phyloP scores from a whole-genome alignment of 2,329 filamentous ascomycete species.

The Talaromyces sp. region DNA sequence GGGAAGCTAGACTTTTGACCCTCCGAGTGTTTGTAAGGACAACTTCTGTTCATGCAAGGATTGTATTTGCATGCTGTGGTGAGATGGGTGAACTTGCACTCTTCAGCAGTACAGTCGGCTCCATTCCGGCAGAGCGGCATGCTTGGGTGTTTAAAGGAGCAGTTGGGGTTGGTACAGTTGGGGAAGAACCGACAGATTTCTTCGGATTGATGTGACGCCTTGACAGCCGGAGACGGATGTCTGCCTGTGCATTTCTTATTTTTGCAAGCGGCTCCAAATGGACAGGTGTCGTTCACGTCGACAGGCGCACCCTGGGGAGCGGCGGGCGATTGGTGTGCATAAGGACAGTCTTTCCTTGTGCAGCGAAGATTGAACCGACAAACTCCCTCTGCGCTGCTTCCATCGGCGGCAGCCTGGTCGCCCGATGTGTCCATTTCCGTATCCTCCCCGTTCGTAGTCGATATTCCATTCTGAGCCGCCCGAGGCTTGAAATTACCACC shows the following conservation, averaged over 20 bases:
- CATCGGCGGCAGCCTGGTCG: constrained; percentile 26
- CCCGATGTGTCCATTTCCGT: constrained; percentile 37
- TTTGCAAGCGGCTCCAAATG: constrained; percentile 86
- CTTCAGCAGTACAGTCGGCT: constrained; percentile 72
- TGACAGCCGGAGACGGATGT: constrained; percentile 86
- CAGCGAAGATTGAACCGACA: constrained; percentile 90
- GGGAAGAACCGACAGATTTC: constrained; percentile 89
- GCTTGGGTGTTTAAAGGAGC: constrained; percentile 81
- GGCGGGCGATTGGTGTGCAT: constrained; percentile 89
- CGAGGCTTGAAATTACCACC: constrained; percentile 52
- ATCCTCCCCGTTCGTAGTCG: constrained; percentile 18
- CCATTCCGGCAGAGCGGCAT: constrained; percentile 90
- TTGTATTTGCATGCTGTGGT: constrained; percentile 83
- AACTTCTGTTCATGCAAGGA: constrained; percentile 84
- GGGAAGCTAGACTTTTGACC: constrained; percentile 81
- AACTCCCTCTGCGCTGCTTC: constrained; percentile 59
- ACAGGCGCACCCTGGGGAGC: constrained; percentile 72
- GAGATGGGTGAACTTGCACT: constrained; percentile 87
- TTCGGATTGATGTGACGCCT: constrained; percentile 71
- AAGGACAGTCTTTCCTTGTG: constrained; percentile 84
- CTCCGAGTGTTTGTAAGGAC: constrained; percentile 83
- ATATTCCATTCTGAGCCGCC: constrained; percentile 23
- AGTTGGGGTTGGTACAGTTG: constrained; percentile 82
- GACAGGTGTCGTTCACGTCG: constrained; percentile 75
- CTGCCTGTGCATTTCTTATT: constrained; percentile 90